Evolutionary conservation across 2,329 filamentous ascomycete species (phyloP), one percentile per base, ranked within the genome.

Genomic region (Neofusicoccum laricinum): DNA sequence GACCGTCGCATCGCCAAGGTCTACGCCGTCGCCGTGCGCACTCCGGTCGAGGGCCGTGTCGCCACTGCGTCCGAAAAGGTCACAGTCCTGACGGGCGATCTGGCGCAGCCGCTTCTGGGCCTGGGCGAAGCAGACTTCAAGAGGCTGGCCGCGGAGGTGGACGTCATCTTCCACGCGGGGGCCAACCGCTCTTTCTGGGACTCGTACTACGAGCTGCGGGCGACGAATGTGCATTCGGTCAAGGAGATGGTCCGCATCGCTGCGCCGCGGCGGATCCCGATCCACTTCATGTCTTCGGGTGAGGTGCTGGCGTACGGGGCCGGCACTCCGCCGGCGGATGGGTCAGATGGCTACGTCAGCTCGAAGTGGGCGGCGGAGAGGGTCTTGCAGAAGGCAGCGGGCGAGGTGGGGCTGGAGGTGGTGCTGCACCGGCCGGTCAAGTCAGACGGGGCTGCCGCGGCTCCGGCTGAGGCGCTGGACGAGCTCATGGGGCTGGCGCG

Each of bases 11-110:
- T 85, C 17, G 19, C 32, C 10, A 8, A 14, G 14, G 15, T 61
- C 2, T 77, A 82, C 68, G 83, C 80, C 66, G 48, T 85, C 12
- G 81, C 81, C 4, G 71, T 82, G 1, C 70, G 75, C 1, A 45
- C 25, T 30, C 25, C 61, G 15, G 30, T 2, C 53, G 17, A 12
- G n/a, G 7, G 34, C 38, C n/a, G 19, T 36, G n/a, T 19, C 17
- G 2, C 49, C 32, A 30, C 25, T 6, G 14, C 8, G 3, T 17
- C 68, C 32, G 15, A 41, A 25, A 64, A 68, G 19, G 7, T 66
- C 38, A 3, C 71, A 5, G 6, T 66, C 4, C 67, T 81, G 65
- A 19, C 61, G 0, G 82, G 82, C 11, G 75, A 81, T 66, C 73
- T 83, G 1, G 1, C 50, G 32, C 1, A 10, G 1, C 66, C 36